Evolutionary conservation across 2,329 filamentous ascomycete genomes (phyloP), one percentile per base, ranked within the genome.

Genomic region (Diaporthe sp.): DNA sequence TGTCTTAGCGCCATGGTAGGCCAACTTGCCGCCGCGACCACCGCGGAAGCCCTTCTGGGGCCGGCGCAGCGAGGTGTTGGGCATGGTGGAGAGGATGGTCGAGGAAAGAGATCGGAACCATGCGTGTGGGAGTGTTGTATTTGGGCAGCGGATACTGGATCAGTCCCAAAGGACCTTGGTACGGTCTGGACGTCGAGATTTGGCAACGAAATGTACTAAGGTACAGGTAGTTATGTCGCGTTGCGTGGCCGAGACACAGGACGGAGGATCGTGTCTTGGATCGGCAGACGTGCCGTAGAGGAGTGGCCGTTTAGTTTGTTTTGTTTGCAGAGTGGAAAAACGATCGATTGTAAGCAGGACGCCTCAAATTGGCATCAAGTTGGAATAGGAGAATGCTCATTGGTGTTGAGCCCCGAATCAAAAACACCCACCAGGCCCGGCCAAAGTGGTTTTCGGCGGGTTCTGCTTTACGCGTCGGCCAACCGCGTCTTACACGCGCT

Each of bases 1-100:
- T 37, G 92, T 88, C 80, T 90, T 87, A 78, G 90, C 89, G 81
- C 94, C 94, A 89, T 95, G 94, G 84, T 92, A 93, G 76, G 92
- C 90, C 71, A 88, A 85, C 83, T 93, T 94, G 76, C 91, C 91
- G 6, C 73, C 73, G 28, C 73, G 55, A 39, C 73, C 73, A 86
- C 86, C 94, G 87, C 85, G 94, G 88, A 89, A 91, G 81, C 92
- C 91, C 83, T 92, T 92, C 82, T 91, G 88, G 61, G 92, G 92
- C 81, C 87, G 87, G 75, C 91, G 86, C 80, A 92, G 83, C 68
- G 86, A 86, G 63, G 90, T 92, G 83, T 91, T 92, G 63, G 91
- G 85, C 92, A 93, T 91, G 79, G 82, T 84, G 82, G 79, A 31
- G 31, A 68, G 71, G 25, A 58, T 31, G n/a, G 42, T 73, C 57